Evolutionary conservation across 495 filamentous ascomycete species (phyloP).

Genomic region (Hypoxylon fragiforme): DNA sequence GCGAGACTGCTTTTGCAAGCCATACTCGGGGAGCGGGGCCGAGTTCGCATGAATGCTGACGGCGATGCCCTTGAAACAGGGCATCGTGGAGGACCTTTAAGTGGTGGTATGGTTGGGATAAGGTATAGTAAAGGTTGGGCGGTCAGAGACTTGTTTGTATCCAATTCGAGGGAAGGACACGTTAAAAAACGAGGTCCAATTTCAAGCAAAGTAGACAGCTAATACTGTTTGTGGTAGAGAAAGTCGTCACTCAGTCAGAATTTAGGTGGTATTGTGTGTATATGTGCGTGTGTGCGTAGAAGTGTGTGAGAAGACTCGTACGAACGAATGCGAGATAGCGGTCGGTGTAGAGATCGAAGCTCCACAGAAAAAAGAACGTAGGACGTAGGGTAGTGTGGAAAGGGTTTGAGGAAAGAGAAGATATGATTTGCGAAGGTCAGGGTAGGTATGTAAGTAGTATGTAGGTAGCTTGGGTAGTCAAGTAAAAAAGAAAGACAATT

Average conservation of each 20-base stretch:
- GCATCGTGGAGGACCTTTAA: conserved; percentile 60
- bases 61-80: conserved; percentile 96
- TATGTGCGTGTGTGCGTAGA: background rate
- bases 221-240: conserved; percentile 14
- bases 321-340: background rate
- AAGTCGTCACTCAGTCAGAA: background rate
- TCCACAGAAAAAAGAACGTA: conserved; percentile 4
- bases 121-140: too few relatives aligned
- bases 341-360: conserved; percentile 6
- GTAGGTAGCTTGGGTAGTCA: conserved; percentile 20
- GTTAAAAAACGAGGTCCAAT: too few relatives aligned
- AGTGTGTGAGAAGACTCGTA: too few relatives aligned
- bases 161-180: conserved; percentile 5
- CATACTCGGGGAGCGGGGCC: conserved; percentile 86
- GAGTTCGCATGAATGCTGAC: conserved; percentile 94
- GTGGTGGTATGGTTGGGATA: conserved; percentile 3
- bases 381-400: background rate
- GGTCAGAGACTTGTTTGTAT: conserved; percentile 6
- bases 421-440: background rate
- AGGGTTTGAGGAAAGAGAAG: background rate
- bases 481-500: conserved; percentile 16
- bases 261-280: background rate
- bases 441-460: background rate
- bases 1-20: conserved; percentile 89
- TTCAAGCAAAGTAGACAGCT: too few relatives aligned